phyloP scores from a whole-genome alignment of 352 stramenopile species.

The Pythium folliculosum region DNA sequence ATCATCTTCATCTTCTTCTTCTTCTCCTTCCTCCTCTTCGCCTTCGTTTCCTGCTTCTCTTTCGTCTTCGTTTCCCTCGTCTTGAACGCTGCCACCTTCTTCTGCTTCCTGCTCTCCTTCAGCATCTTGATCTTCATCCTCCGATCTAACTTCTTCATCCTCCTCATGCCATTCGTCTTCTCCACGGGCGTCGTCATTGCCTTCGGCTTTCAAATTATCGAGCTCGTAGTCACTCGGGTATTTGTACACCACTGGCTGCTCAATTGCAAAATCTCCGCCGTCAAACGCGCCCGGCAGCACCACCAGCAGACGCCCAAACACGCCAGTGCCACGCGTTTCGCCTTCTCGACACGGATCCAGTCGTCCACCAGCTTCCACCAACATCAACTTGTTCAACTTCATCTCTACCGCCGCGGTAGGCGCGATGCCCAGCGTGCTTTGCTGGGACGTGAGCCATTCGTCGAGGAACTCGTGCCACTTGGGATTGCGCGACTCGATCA shows the following conservation, averaged over 20 bases:
- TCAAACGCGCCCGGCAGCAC: constrained; percentile 34
- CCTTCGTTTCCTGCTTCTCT: no score
- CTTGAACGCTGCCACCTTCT: no score
- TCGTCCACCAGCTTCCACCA: constrained; percentile 27
- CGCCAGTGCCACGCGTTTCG: constrained; percentile 43
- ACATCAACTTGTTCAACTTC: constrained; percentile 42
- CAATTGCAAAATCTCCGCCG: constrained; percentile 23
- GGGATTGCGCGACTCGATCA: not conserved
- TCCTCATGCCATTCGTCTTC: not conserved
- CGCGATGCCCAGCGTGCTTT: constrained; percentile 3
- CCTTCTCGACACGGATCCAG: constrained; percentile 27
- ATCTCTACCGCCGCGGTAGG: not conserved
- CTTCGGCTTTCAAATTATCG: not conserved
- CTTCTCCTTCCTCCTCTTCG: no score
- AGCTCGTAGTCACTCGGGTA: not conserved
- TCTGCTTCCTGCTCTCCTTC: no score
- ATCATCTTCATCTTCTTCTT: not conserved
- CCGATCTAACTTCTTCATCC: not conserved
- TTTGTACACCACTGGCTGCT: not conserved
- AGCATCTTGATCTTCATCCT: not conserved
- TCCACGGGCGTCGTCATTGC: not conserved
- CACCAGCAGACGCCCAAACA: constrained; percentile 47
- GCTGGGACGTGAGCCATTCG: not conserved
- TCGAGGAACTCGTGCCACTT: constrained; percentile 6
- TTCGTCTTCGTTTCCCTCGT: no score